These are phyloP conservation scores for Biscogniauxia sp. DNA, from an alignment of 2,329 filamentous ascomycete genomes.

Conservation along the genomic window DNA sequence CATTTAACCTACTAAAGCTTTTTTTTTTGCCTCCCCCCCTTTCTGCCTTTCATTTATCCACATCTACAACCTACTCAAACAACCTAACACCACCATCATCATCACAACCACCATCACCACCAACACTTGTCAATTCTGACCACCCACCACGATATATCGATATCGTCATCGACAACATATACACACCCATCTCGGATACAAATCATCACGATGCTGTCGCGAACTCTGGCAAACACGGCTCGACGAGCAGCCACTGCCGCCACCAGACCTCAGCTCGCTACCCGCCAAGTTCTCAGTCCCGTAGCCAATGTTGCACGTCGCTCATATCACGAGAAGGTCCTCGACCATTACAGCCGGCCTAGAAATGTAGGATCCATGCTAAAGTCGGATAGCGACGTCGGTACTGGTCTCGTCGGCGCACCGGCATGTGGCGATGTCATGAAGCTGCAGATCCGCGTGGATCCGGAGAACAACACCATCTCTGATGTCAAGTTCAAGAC, in stretches of 20 bases:
- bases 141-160: neutral
- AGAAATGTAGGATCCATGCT: slow-evolving; percentile 76
- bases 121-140: neutral
- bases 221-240: slow-evolving; percentile 38
- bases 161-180: slow-evolving; percentile 4
- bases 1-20: neutral
- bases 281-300: slow-evolving; percentile 42
- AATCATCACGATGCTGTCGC: slow-evolving; percentile 43
- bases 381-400: slow-evolving; percentile 69
- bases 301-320: slow-evolving; percentile 41
- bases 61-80: neutral
- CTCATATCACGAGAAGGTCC: slow-evolving; percentile 57
- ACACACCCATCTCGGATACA: neutral
- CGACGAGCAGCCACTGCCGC: slow-evolving; percentile 43
- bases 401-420: slow-evolving; percentile 77
- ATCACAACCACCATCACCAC: neutral
- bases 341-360: slow-evolving; percentile 80
- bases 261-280: slow-evolving; percentile 38
- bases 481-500: slow-evolving; percentile 83
- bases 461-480: slow-evolving; percentile 71
- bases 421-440: slow-evolving; percentile 91
- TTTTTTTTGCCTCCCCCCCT: neutral
- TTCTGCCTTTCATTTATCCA: neutral
- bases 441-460: slow-evolving; percentile 86
- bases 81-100: too few species aligned